Conservation (phyloP, 768 basidiomycete species). For the Leccinum boreale region DNA sequence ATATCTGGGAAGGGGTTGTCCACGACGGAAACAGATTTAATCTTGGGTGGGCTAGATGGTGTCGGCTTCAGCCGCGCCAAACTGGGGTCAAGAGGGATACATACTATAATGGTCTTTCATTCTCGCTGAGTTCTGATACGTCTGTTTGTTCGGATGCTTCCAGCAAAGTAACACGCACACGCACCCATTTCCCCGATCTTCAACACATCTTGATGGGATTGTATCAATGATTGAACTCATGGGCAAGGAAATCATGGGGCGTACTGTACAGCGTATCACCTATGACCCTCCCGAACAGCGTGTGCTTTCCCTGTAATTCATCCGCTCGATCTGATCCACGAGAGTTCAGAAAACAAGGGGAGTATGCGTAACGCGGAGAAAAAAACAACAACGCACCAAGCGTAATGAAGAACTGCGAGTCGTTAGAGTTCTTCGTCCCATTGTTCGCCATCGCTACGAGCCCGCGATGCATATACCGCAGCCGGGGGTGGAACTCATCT, state of each 20-base stretch:
- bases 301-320: constrained; percentile 92
- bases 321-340: constrained; percentile 71
- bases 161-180: constrained; percentile 16
- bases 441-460: constrained; percentile 93
- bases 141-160: background rate
- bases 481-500: constrained; percentile 90
- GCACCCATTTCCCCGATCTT: constrained; percentile 89
- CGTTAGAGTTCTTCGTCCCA: constrained; percentile 83
- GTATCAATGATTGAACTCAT: background rate
- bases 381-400: constrained; percentile 51
- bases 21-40: constrained; percentile 76
- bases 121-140: constrained; percentile 60
- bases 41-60: constrained; percentile 78
- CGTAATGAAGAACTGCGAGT: constrained; percentile 94
- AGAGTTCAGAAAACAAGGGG: background rate
- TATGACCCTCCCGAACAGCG: constrained; percentile 85
- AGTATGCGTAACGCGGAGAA: background rate
- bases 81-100: constrained; percentile 24
- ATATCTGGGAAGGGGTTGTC: constrained; percentile 97
- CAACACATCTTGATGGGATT: constrained; percentile 61
- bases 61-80: background rate
- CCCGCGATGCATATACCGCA: constrained; percentile 88
- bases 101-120: constrained; percentile 80
- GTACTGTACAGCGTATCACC: constrained; percentile 89
- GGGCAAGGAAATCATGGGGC: constrained; percentile 23